These are phyloP conservation scores for Stygiomarasmius scandens DNA, from an alignment of 1,284 basidiomycete genomes.

Conservation along the genomic window DNA sequence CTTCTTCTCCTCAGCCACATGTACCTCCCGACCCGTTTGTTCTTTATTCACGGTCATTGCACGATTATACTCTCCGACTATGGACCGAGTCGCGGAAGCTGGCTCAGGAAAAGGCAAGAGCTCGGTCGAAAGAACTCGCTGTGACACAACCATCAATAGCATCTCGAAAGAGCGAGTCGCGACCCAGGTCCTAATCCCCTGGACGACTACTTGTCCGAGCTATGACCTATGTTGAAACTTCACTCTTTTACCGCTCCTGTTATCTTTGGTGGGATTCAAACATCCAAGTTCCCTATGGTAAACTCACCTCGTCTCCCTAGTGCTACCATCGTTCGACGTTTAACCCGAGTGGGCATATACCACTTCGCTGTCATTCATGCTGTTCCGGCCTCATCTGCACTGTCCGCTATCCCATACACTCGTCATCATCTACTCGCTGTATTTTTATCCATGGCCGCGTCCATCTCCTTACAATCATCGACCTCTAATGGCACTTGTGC, in stretches of 20 bases:
- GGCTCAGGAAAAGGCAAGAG: conserved; percentile 54
- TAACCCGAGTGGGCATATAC: too few species aligned
- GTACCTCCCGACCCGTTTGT: conserved; percentile 41
- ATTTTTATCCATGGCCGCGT: background rate
- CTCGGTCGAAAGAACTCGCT: conserved; percentile 19
- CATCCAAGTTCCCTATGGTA: background rate
- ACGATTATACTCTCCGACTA: conserved; percentile 66
- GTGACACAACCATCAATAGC: conserved; percentile 7
- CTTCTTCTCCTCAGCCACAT: conserved; percentile 1
- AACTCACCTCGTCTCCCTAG: conserved; percentile 3
- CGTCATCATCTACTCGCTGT: background rate
- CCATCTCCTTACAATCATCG: background rate
- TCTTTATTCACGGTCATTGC: conserved; percentile 62
- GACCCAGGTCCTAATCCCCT: background rate
- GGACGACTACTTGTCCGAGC: too few species aligned
- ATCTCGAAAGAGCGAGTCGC: background rate
- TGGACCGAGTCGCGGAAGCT: conserved; percentile 68
- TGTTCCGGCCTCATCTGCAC: too few species aligned
- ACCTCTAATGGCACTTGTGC: background rate
- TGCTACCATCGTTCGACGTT: background rate
- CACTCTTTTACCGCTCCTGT: background rate
- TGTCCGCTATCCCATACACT: background rate
- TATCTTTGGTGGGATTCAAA: background rate
- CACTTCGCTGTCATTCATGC: background rate
- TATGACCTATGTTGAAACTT: background rate